Evolutionary conservation across 225 moss, liverwort and hornwort genomes (phyloP), one percentile per base, ranked within the genome.

Genomic region (Marchantia polymorpha): DNA sequence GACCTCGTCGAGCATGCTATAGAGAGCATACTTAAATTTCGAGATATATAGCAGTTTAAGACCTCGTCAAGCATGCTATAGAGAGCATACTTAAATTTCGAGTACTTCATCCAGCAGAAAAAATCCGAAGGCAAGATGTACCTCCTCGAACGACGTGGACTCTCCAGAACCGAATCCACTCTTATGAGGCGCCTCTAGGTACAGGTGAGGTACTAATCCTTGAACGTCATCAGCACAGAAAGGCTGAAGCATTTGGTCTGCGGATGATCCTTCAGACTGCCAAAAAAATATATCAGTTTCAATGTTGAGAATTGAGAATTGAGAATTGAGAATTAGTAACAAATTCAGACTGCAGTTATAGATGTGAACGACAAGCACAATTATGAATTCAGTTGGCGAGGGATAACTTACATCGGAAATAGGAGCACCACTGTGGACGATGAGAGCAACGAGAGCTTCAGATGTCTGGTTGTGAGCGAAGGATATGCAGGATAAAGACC

Each of bases 141-240:
- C 96, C 93, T 97, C 96, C 64, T 97, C 93, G 73, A 93, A 94
- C 25, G 92, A 92, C 76, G 89, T 79, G 46, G 91, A 94, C 16
- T 93, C 90, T 83, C 88, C 80, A 49, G 93, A 89, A 22, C 78
- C 86, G 81, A 77, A 68, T 50, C 84, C 85, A 2, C 79, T 83
- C 79, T 86, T 84, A 50, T 82, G 66, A 10, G 80, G 63, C 27
- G 86, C 84, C 72, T 91, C 86, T 27, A 90, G 80, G 82, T 84
- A 89, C 22, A 92, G 78, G 46, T 86, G 85, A 39, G 89, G 82
- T 60, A 83, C 89, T 29, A 94, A 72, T 59, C 84, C 80, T 69
- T 87, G 78, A 26, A 90, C 85, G 73, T 81, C 88, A 66, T 94
- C 92, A 39, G 91, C 87, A 63, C 74, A 47, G 26, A 94, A 96